Base-by-base conservation (phyloP, 495 filamentous ascomycete species). In the Cetradonia linearis region DNA sequence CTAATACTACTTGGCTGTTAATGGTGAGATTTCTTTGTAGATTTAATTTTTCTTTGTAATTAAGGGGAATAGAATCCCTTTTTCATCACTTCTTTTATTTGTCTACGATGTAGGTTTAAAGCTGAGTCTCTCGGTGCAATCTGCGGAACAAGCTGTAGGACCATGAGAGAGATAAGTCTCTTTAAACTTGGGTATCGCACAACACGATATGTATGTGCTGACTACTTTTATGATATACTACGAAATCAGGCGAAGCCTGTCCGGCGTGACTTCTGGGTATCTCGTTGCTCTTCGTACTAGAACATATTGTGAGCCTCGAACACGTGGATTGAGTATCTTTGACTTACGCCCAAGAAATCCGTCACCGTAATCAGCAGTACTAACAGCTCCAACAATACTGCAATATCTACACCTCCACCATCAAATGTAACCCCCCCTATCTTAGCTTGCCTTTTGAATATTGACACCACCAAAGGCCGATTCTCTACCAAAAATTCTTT, bases 381-480 rank as follows among this genome's bases (percentile, higher is more conserved):
- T 61, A 82, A 85, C 20, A 81, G 74, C 66, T 85, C 82, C 60
- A 82, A 80, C 54, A 87, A 67, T 40, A 81, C 77, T 13, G 69
- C 70, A 44, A 86, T 67, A 28, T 76, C 73, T 42, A 71, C 64
- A 60, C 68, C 63, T 14, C 69, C 66, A 27, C 69, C 66, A 44
- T 73, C 67, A 49, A 64, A 68, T 10, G 63, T 42, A 10, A 71
- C 72, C 18, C 77, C 77, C 3, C 89, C 89, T 61, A 96, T 87
- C 42, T 84, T 86, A 1, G 88, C 89, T 68, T 86, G 86, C 50
- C 89, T 79, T 72, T 99, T 99, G 68, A 97, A 88, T n/a, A 94
- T 83, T 23, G 89, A 85, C 62, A 94, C 82, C 61, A 95, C 86
- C 62, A 87, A 77, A 61, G 81, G 78, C 58, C 93, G 75, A 69